Percentiles rank a stretch among this genome's conserved stretches.
phyloP scores from a whole-genome alignment of 2,329 filamentous ascomycete species.

The Sarocladiaceae sp. region DNA sequence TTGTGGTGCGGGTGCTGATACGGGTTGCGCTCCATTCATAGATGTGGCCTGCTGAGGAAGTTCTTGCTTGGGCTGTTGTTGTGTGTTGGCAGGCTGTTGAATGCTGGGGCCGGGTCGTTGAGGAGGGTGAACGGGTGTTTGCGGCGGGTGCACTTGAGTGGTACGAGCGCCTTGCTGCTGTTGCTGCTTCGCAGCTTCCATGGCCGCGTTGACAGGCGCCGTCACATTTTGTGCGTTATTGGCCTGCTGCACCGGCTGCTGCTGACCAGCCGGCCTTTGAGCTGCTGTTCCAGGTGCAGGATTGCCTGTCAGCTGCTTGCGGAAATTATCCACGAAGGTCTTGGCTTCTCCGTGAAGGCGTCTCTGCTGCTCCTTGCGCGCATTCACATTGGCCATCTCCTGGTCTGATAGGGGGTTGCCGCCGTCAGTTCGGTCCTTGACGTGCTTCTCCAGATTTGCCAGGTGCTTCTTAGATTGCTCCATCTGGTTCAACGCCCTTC shows the following conservation, averaged over 20 bases:
- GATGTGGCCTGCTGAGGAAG: neutral
- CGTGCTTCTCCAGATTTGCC: slow-evolving; percentile 10
- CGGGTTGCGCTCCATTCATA: slow-evolving; percentile 1
- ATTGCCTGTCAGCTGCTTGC: slow-evolving; percentile 1
- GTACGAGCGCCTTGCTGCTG: slow-evolving; percentile 4
- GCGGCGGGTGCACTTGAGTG: neutral
- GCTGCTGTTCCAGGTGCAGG: neutral
- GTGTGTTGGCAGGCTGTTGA: slow-evolving; percentile 1
- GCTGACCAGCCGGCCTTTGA: neutral
- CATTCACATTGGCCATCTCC: slow-evolving; percentile 9
- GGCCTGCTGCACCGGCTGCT: slow-evolving; percentile 5
- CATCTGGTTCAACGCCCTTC: slow-evolving; percentile 9
- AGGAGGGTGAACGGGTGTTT: slow-evolving; percentile 8
- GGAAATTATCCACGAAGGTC: slow-evolving; percentile 11
- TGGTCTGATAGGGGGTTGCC: slow-evolving; percentile 11
- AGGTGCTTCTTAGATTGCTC: no score
- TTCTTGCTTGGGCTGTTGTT: neutral
- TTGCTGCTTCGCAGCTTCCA: slow-evolving; percentile 9
- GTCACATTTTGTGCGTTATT: neutral
- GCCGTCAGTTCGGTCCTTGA: neutral
- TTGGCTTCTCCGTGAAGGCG: slow-evolving; percentile 6
- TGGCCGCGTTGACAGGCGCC: slow-evolving; percentile 7
- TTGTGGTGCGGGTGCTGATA: neutral
- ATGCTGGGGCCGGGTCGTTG: slow-evolving; percentile 6
- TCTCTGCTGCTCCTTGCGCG: slow-evolving; percentile 9